Percentiles rank a stretch among this genome's conserved stretches.
Evolutionary conservation across 768 basidiomycete genomes (phyloP).

Genomic region (Boletus patriciae): DNA sequence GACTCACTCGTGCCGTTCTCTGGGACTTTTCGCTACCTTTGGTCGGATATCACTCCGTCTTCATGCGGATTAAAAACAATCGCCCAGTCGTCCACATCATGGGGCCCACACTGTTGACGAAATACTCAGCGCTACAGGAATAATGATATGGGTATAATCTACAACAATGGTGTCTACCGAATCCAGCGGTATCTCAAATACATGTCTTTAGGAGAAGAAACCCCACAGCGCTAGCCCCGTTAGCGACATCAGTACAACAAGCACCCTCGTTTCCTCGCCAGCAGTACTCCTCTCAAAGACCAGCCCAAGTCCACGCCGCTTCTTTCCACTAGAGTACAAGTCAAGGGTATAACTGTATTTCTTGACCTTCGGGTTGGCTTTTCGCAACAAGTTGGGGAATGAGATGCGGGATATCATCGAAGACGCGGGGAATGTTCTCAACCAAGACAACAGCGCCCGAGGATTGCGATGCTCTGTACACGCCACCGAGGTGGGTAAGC

Average conservation of each 20-base stretch:
- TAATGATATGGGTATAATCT: neutral
- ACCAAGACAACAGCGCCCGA: conserved; percentile 30
- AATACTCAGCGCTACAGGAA: neutral
- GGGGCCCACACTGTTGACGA: neutral
- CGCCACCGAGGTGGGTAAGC: conserved; percentile 54
- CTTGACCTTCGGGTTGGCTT: conserved; percentile 33
- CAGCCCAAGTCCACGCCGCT: conserved; percentile 43
- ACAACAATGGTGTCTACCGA: neutral
- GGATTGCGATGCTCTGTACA: conserved; percentile 48
- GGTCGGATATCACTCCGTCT: too few species aligned
- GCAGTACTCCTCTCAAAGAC: conserved; percentile 59
- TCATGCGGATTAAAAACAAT: too few species aligned
- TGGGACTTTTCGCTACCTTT: too few species aligned
- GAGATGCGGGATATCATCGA: conserved; percentile 29
- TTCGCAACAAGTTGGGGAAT: conserved; percentile 18
- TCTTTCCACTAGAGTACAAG: conserved; percentile 37
- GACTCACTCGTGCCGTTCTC: too few species aligned
- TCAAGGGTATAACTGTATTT: conserved; percentile 27
- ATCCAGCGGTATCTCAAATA: neutral
- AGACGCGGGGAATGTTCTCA: conserved; percentile 17
- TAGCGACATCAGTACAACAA: conserved; percentile 27
- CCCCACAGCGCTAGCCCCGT: conserved; percentile 34
- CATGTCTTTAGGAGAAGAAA: conserved; percentile 25
- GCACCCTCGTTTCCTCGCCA: conserved; percentile 59
- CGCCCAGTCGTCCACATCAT: neutral